Evolutionary conservation across 208 protist genomes (phyloP), one percentile per base, ranked within the genome.

Genomic region (Zelonia costaricensis): DNA sequence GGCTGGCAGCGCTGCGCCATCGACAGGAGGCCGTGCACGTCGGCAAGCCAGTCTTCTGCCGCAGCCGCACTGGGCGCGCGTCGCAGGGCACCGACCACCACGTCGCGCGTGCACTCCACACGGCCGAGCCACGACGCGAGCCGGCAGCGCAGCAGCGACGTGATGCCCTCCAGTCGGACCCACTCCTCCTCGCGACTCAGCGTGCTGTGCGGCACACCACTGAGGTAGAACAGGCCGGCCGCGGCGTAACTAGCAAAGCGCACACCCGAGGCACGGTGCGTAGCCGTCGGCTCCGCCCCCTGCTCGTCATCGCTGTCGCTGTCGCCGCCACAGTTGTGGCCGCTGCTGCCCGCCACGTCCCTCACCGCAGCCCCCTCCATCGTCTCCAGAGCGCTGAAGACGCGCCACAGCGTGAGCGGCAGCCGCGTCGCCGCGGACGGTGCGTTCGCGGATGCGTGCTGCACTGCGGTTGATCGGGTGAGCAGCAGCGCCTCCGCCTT

Each of bases 381-480:
- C 59, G 51, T 47, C 61, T 92, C 86, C 61, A 92, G 60, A 0
- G 82, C 72, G 22, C 64, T 76, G 49, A 83, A 92, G 27, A 92
- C 39, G 27, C 73, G 78, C 86, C 86, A 92, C 27, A 86, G 40
- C 15, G 55, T 63, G 2, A 92, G 43, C 20, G 82, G 86, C 1
- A 72, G 35, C 0, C 18, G 33, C 16, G 20, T 18, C n/a, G 49
- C 35, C 18, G 27, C 16, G 15, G 25, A 6, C 1, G 54, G 10
- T 16, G 23, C 25, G 15, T 33, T 16, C 20, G 47, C n/a, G 22
- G 40, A 20, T 23, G 31, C n/a, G 33, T 36, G 66, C 42, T 65
- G 66, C 49, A 57, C 42, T 10, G 59, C 55, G 16, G 54, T 67
- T 2, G 39, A 12, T 20, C 53, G 53, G 22, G 44, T 57, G 30